phyloP scores from a whole-genome alignment of 768 basidiomycete genomes.

The Trametes meyenii region DNA sequence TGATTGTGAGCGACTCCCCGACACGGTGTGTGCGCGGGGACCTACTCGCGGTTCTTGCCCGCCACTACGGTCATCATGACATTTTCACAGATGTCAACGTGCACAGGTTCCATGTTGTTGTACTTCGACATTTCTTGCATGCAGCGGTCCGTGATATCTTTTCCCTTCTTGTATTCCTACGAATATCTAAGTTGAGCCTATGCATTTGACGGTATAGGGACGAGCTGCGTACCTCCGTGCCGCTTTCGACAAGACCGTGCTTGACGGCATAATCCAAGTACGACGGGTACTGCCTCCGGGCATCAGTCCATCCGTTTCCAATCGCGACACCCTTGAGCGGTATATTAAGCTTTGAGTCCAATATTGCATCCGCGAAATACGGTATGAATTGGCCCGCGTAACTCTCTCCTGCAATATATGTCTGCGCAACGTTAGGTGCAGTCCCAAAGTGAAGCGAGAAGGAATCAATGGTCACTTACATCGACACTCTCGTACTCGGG shows the following conservation, averaged over 20 bases:
- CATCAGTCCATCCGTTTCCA: constrained; percentile 98
- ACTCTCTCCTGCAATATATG: constrained; percentile 94
- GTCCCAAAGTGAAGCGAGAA: constrained; percentile 2
- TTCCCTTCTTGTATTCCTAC: constrained; percentile 64
- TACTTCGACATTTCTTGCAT: constrained; percentile 47
- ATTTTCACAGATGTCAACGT: constrained; percentile 57
- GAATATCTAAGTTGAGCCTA: not conserved
- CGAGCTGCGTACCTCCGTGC: constrained; percentile 56
- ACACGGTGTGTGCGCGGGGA: too few relatives aligned
- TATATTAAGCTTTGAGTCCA: constrained; percentile 59
- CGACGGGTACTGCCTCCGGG: constrained; percentile 82
- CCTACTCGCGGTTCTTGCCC: constrained; percentile 34
- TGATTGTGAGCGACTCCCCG: constrained; percentile 28
- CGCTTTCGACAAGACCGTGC: constrained; percentile 74
- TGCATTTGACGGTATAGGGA: not conserved
- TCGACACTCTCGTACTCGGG: constrained; percentile 85
- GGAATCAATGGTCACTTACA: constrained; percentile 48
- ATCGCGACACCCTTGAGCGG: constrained; percentile 84
- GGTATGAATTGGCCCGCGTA: constrained; percentile 99
- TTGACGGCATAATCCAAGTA: constrained; percentile 87
- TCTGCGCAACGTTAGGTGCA: constrained; percentile 50
- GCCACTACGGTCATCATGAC: constrained; percentile 52
- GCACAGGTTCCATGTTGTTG: constrained; percentile 53
- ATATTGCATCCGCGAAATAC: constrained; percentile 84
- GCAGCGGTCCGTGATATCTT: constrained; percentile 63